Evolutionary conservation across 179 eudicot genomes (phyloP), one percentile per base, ranked within the genome.

Genomic region (Vitellaria paradoxa): DNA sequence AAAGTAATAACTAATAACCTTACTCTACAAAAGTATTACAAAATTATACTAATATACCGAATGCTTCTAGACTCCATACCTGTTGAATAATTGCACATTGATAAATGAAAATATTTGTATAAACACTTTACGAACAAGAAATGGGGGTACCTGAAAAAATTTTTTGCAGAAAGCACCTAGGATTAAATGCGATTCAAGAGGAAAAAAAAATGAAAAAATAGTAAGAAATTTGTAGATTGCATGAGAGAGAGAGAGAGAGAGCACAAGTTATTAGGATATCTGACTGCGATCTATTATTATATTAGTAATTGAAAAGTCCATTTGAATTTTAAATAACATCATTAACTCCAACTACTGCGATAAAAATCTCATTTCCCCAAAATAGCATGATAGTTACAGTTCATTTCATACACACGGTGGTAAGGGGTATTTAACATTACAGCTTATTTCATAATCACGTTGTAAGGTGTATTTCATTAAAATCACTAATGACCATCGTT

Each of bases 41-140:
- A 46, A 71, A 49, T 65, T 24, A 68, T 56, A 73, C 65, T 64
- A 47, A 63, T 18, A 53, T 17, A 17, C 20, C 30, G 42, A 40
- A 42, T 60, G 24, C 37, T 40, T 77, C 40, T 49, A 9, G 42
- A 49, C 40, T 80, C 74, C 85, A 64, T 78, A 93, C 97, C 97
- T 93, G 93, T 93, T 93, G 81, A 93, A 93, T 74, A 93, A 76
- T 79, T 93, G 97, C 74, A 93, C 97, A 77, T 93, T 91, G 82
- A 93, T 83, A 82, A 93, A 93, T 78, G 98, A 90, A 82, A 93
- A 93, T 75, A 87, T 85, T 86, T 93, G 98, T 57, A 89, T 90
- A 83, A 86, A 89, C 80, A 90, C 88, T 84, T 93, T 91, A 72
- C 93, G 91, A 40, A 91, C 92, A 59, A 93, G 84, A 78, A 93